Evolutionary conservation across 345 rosid genomes (phyloP), one percentile per base, ranked within the genome.

Genomic region (Brassica nigra): DNA sequence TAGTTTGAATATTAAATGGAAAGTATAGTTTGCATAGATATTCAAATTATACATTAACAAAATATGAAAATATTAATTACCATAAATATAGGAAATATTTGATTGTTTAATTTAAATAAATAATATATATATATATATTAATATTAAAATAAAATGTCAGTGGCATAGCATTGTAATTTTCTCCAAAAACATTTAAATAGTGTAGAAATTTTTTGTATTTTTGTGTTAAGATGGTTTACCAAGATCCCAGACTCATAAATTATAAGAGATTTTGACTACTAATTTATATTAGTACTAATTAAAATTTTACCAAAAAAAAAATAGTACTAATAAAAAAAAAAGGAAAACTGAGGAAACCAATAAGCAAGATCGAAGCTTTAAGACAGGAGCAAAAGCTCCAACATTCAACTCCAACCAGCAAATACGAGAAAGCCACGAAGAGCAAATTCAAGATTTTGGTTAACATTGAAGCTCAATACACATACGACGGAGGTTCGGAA

Each of bases 281-380:
- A 58, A 8, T 57, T 18, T 4, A 18, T 8, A 9, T 8, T 16
- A 55, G 14, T 57, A 57, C 8, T 18, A 71, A 34, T 57, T 2
- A 39, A 18, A 18, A 18, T 18, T 18, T 18, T 18, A 55, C 2
- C 8, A 15, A n/a, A 75, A 74, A 74, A 74, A 68, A 74, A 69
- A 11, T 5, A 33, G 18, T 18, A 18, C 18, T 18, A 18, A 18
- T 18, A 30, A 62, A 27, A 36, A 39, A 73, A 28, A 23, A 20
- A 57, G 69, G 47, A 68, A 84, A 65, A 73, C 57, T 12, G 70
- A 77, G 68, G 74, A 70, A 82, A 52, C 83, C 78, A 69, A 86
- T 61, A 77, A 85, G 91, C 88, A 83, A 88, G 86, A 83, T 85
- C 86, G 89, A 80, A 84, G 83, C 86, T 83, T 70, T 84, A 70